Conservation (phyloP, 345 rosid species). For the Garcia nutans region DNA sequence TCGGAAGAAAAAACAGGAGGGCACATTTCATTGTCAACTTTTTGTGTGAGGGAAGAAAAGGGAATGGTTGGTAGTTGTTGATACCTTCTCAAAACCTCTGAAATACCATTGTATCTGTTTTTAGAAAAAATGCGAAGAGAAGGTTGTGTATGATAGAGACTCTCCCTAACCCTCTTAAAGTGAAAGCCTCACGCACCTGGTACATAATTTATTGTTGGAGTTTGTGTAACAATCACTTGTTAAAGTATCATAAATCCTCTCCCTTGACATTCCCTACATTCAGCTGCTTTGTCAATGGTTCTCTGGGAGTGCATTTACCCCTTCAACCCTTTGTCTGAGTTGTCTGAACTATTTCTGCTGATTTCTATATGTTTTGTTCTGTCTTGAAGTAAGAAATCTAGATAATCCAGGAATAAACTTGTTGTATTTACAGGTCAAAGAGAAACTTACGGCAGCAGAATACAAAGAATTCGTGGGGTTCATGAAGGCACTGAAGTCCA, state of each 20-base stretch:
- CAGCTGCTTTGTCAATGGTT: not conserved
- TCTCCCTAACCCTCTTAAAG: too few relatives aligned
- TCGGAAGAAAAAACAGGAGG: not conserved
- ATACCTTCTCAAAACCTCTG: too few relatives aligned
- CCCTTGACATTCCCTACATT: not conserved
- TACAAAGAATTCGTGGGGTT: constrained; percentile 79
- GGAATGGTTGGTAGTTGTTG: too few relatives aligned
- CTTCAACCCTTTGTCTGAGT: not conserved
- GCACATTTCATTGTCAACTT: too few relatives aligned
- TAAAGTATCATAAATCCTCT: not conserved
- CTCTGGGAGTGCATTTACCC: not conserved
- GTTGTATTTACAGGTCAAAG: constrained; percentile 50
- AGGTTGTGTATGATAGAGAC: not conserved
- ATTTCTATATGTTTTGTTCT: not conserved
- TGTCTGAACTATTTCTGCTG: not conserved
- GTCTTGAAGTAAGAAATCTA: not conserved
- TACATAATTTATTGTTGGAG: not conserved
- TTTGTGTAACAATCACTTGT: not conserved
- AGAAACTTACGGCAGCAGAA: constrained; percentile 67
- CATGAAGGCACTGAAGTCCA: constrained; percentile 84
- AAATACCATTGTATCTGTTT: too few relatives aligned
- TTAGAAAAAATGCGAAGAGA: not conserved
- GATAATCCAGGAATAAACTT: not conserved
- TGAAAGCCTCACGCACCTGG: too few relatives aligned
- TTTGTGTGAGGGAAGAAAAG: too few relatives aligned